These are phyloP conservation scores for Heliosperma pusillum DNA, from an alignment of 148 eudicot genomes.

Conservation along the genomic window DNA sequence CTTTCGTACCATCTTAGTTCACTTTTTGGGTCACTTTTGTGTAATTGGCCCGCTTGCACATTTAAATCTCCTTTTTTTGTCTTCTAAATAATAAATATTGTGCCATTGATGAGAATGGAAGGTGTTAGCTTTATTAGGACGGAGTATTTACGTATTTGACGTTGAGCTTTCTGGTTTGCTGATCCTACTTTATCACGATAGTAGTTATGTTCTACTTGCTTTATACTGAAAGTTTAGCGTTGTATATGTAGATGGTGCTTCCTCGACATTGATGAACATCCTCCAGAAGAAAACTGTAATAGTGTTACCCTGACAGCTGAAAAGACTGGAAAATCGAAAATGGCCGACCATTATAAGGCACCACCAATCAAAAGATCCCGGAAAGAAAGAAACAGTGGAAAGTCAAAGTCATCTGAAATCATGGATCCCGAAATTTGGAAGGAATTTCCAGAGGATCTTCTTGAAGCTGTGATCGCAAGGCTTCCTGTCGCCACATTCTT, in stretches of 20 bases:
- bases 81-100: too few relatives aligned
- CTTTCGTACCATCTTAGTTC: too few relatives aligned
- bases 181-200: not conserved
- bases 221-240: slow-evolving; percentile 5
- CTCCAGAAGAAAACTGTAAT: slow-evolving; percentile 44
- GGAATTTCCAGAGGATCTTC: slow-evolving; percentile 88
- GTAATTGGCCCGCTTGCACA: too few relatives aligned
- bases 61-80: too few relatives aligned
- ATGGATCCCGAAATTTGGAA: slow-evolving; percentile 77
- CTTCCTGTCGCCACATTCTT: slow-evolving; percentile 82
- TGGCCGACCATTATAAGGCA: slow-evolving; percentile 57
- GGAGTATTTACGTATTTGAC: not conserved
- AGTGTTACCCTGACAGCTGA: slow-evolving; percentile 41
- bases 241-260: slow-evolving; percentile 54
- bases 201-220: not conserved
- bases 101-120: too few relatives aligned
- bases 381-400: slow-evolving; percentile 45
- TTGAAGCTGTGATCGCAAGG: slow-evolving; percentile 83
- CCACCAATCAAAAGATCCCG: slow-evolving; percentile 66
- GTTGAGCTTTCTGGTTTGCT: not conserved
- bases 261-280: slow-evolving; percentile 47
- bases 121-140: too few relatives aligned
- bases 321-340: slow-evolving; percentile 46
- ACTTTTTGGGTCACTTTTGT: too few relatives aligned
- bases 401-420: slow-evolving; percentile 33